Percentiles rank a stretch among this genome's conserved stretches.
Conservation (phyloP, 2,329 filamentous ascomycete species). For the Xylariaceae sp. region DNA sequence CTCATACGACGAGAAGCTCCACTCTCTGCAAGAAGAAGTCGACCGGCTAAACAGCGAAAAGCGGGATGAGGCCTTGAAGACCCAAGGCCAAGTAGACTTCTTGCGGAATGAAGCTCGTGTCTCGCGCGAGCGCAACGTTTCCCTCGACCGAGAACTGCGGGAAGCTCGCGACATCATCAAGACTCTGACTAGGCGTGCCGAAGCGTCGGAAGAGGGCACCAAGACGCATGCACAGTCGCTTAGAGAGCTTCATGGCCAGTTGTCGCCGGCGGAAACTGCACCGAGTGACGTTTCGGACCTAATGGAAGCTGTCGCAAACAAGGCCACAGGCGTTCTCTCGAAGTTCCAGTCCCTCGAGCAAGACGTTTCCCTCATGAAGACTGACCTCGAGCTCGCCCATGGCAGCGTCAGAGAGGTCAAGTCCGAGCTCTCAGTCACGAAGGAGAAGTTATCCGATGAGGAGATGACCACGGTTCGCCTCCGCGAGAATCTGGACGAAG, state of each 20-base stretch:
- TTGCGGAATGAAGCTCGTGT: constrained; percentile 52
- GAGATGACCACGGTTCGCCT: constrained; percentile 45
- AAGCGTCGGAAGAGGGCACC: constrained; percentile 42
- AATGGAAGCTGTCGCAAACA: constrained; percentile 50
- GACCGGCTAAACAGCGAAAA: constrained; percentile 53
- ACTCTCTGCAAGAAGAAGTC: constrained; percentile 63
- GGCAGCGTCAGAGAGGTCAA: constrained; percentile 48
- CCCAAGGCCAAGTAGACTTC: constrained; percentile 55
- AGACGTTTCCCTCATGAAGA: constrained; percentile 50
- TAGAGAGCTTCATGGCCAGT: constrained; percentile 49
- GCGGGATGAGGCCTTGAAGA: constrained; percentile 49
- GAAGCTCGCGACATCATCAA: constrained; percentile 46
- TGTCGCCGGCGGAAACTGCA: constrained; percentile 44
- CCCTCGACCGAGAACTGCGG: constrained; percentile 51
- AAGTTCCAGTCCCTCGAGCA: constrained; percentile 54
- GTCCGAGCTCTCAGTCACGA: constrained; percentile 46
- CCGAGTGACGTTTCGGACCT: constrained; percentile 52
- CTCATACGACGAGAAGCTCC: constrained; percentile 60
- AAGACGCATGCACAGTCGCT: constrained; percentile 47
- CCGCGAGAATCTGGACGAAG: constrained; percentile 44
- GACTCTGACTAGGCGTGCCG: constrained; percentile 41
- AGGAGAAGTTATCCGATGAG: constrained; percentile 43
- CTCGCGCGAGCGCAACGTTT: constrained; percentile 52
- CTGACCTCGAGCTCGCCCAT: constrained; percentile 56
- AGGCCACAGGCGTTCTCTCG: constrained; percentile 51